Evolutionary conservation across 768 basidiomycete genomes (phyloP).

Genomic region (Roridomyces roridus): DNA sequence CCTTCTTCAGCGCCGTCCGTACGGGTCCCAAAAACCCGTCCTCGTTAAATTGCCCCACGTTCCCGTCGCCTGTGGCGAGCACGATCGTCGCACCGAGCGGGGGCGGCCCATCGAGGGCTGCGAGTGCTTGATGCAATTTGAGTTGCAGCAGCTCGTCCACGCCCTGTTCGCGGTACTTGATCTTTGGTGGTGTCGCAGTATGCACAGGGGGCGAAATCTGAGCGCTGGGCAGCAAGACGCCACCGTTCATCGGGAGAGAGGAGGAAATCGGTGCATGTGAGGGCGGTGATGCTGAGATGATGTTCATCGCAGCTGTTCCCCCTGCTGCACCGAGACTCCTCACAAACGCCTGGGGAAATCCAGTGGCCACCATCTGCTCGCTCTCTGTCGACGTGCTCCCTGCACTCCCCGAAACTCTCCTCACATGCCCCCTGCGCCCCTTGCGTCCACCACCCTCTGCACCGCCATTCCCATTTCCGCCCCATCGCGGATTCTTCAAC

Average conservation of each 20-base stretch:
- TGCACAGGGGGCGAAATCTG: slow-evolving; percentile 18
- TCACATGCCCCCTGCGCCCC: slow-evolving; percentile 32
- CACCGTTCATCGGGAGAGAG: slow-evolving; percentile 24
- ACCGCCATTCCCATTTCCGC: neutral
- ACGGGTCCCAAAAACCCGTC: slow-evolving; percentile 93
- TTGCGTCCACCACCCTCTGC: slow-evolving; percentile 1
- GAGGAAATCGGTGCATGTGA: slow-evolving; percentile 19
- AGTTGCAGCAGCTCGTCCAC: slow-evolving; percentile 95
- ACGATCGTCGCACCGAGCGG: slow-evolving; percentile 79
- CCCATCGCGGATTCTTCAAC: neutral
- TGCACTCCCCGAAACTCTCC: slow-evolving; percentile 36
- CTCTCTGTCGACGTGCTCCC: slow-evolving; percentile 35
- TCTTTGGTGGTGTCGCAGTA: slow-evolving; percentile 36
- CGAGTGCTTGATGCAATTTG: slow-evolving; percentile 88
- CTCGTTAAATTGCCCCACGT: slow-evolving; percentile 90
- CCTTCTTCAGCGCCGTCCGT: slow-evolving; percentile 81
- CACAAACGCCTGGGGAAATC: slow-evolving; percentile 32
- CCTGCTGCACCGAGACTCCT: slow-evolving; percentile 25
- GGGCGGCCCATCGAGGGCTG: slow-evolving; percentile 66
- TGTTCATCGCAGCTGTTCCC: slow-evolving; percentile 11
- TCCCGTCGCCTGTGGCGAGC: slow-evolving; percentile 93
- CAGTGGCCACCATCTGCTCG: slow-evolving; percentile 32
- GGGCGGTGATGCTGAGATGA: slow-evolving; percentile 12
- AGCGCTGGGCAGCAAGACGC: too few relatives aligned
- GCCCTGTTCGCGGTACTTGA: slow-evolving; percentile 87